These are phyloP conservation scores for Allantophomopsis cytisporea DNA, from an alignment of 2,329 filamentous ascomycete species.

Conservation along the genomic window DNA sequence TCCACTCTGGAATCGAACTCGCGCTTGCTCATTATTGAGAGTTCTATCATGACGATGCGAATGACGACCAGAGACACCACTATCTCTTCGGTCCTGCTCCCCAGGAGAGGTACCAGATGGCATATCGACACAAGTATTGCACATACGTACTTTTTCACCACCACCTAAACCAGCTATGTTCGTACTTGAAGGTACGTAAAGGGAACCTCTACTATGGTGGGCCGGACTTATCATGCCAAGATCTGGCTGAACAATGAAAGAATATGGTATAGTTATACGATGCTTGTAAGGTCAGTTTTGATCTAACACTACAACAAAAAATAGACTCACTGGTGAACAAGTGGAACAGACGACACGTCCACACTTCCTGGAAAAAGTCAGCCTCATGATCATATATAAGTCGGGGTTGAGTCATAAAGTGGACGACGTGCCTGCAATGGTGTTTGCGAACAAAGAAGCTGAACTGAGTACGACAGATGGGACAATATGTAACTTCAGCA, in stretches of 20 bases:
- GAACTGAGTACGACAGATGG: constrained; percentile 71
- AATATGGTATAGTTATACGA: constrained; percentile 83
- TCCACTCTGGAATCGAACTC: too few relatives aligned
- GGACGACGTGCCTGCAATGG: constrained; percentile 60
- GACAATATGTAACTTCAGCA: constrained; percentile 66
- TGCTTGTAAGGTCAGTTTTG: constrained; percentile 27
- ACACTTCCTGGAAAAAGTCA: constrained; percentile 51
- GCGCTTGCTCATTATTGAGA: too few relatives aligned
- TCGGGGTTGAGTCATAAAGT: neutral
- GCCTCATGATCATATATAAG: constrained; percentile 1
- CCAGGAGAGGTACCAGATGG: too few relatives aligned
- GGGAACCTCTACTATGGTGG: too few relatives aligned
- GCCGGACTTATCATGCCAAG: too few relatives aligned
- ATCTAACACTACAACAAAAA: too few relatives aligned
- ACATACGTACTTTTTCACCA: constrained; percentile 55
- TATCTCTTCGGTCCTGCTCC: too few relatives aligned
- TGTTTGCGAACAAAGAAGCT: constrained; percentile 81
- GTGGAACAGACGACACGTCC: constrained; percentile 80
- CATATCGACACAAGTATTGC: constrained; percentile 42
- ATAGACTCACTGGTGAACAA: constrained; percentile 51
- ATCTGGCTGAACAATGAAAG: constrained; percentile 72
- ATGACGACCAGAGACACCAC: too few relatives aligned
- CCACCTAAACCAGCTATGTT: constrained; percentile 29
- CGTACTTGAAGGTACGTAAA: too few relatives aligned
- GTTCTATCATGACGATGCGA: too few relatives aligned